Evolutionary conservation across 2,329 filamentous ascomycete genomes (phyloP).

Genomic region (Diaporthe sp.): DNA sequence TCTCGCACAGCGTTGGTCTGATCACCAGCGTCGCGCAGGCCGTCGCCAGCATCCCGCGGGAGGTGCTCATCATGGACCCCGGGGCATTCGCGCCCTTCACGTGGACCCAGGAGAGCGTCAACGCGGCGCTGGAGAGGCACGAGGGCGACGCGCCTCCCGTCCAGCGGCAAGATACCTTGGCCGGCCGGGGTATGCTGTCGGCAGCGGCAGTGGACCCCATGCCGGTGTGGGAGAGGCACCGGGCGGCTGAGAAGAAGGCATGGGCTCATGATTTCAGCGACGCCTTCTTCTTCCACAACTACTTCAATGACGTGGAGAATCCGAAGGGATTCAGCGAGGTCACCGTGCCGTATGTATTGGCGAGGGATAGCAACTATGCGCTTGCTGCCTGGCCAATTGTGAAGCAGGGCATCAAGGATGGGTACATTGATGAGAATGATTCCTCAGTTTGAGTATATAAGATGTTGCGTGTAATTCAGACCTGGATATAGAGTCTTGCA

Average conservation of each 20-base stretch:
- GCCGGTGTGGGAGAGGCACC: background rate
- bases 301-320: conserved; percentile 37
- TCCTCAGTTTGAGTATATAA: background rate
- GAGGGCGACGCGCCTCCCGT: background rate
- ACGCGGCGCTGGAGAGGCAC: background rate
- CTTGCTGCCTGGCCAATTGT: conserved; percentile 47
- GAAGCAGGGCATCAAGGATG: conserved; percentile 40
- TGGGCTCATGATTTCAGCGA: conserved; percentile 39
- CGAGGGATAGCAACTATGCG: conserved; percentile 37
- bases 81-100: conserved; percentile 46
- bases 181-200: too few species aligned
- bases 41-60: conserved; percentile 43
- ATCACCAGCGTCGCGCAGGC: conserved; percentile 47
- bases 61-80: conserved; percentile 48
- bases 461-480: too few species aligned
- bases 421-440: conserved; percentile 31
- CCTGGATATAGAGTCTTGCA: too few species aligned
- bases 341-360: conserved; percentile 25
- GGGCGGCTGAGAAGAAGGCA: background rate
- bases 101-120: conserved; percentile 42
- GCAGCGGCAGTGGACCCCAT: background rate
- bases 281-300: background rate
- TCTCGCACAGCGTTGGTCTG: conserved; percentile 44
- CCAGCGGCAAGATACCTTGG: background rate
- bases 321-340: conserved; percentile 37